Evolutionary conservation across 2,329 filamentous ascomycete species (phyloP).

Genomic region (Rhynchosporium graminicola): DNA sequence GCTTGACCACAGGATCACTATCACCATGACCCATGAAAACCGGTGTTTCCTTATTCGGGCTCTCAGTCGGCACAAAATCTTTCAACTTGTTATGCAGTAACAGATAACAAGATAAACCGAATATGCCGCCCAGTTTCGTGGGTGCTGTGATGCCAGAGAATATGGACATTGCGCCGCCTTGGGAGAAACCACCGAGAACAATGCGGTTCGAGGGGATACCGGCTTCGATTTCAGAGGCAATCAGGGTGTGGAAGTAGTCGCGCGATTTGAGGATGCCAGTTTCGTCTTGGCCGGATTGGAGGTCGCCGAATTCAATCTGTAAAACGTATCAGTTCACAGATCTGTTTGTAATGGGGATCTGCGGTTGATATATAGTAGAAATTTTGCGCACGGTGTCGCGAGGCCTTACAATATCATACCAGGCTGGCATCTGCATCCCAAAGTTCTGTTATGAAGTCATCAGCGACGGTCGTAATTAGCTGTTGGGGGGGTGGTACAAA

Average conservation of each 20-base stretch:
- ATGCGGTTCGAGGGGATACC: conserved; percentile 83
- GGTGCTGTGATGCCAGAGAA: conserved; percentile 74
- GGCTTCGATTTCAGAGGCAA: conserved; percentile 76
- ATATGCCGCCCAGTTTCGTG: conserved; percentile 80
- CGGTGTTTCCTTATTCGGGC: conserved; percentile 72
- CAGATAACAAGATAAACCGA: conserved; percentile 82
- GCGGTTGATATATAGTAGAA: not conserved
- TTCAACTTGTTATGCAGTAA: conserved; percentile 67
- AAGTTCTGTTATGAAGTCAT: conserved; percentile 56
- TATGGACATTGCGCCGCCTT: conserved; percentile 86
- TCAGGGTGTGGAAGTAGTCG: conserved; percentile 75
- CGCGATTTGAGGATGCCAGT: conserved; percentile 71
- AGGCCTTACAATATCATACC: conserved; percentile 74
- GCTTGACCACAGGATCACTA: conserved; percentile 70
- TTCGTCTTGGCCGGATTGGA: conserved; percentile 61
- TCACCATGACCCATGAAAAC: conserved; percentile 91
- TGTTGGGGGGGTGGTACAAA: conserved; percentile 40
- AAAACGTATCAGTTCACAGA: conserved; percentile 10
- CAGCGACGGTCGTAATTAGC: not conserved
- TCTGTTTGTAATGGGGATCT: not conserved
- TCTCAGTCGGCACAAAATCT: conserved; percentile 55
- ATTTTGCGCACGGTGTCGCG: conserved; percentile 29
- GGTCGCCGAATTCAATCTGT: conserved; percentile 48
- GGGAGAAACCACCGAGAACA: conserved; percentile 80
- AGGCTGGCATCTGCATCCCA: conserved; percentile 81